Evolutionary conservation across 2,329 filamentous ascomycete genomes (phyloP).

Genomic region (Graphilbum sp.): DNA sequence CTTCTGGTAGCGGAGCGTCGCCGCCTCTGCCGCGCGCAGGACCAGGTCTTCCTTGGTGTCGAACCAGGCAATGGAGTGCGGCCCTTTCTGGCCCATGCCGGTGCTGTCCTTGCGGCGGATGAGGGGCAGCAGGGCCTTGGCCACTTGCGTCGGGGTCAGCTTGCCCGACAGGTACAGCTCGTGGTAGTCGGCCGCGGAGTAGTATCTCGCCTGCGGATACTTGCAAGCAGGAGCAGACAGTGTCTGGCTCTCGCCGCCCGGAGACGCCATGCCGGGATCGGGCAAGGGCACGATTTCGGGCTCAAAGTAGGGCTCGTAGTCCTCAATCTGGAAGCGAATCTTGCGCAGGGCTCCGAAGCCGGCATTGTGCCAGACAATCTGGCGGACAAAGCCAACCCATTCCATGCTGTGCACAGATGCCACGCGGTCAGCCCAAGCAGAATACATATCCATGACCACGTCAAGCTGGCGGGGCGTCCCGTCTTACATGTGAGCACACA

Average conservation of each 20-base stretch:
- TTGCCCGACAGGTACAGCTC: slow-evolving; percentile 26
- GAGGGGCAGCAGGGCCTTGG: slow-evolving; percentile 25
- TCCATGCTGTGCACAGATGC: slow-evolving; percentile 28
- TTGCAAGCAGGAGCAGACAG: slow-evolving; percentile 17
- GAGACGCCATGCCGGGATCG: slow-evolving; percentile 1
- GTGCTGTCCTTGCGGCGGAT: slow-evolving; percentile 17
- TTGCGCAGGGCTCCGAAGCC: slow-evolving; percentile 43
- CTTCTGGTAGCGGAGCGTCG: slow-evolving; percentile 30
- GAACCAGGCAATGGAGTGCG: slow-evolving; percentile 27
- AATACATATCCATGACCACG: too few relatives aligned
- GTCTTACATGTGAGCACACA: slow-evolving; percentile 36
- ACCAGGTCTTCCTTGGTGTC: slow-evolving; percentile 25
- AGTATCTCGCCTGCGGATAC: slow-evolving; percentile 20
- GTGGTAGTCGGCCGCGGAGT: slow-evolving; percentile 28
- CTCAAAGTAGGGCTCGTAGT: slow-evolving; percentile 30
- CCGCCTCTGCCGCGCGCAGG: slow-evolving; percentile 25
- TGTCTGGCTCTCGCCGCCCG: slow-evolving; percentile 6
- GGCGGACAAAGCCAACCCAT: slow-evolving; percentile 34
- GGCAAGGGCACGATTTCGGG: slow-evolving; percentile 26
- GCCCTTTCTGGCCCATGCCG: slow-evolving; percentile 17
- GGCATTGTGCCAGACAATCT: slow-evolving; percentile 44
- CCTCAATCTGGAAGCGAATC: slow-evolving; percentile 32
- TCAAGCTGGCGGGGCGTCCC: not conserved
- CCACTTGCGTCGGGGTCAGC: slow-evolving; percentile 29
- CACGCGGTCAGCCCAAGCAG: too few relatives aligned